Percentiles rank a stretch among this genome's conserved stretches.
phyloP scores from a whole-genome alignment of 2,329 filamentous ascomycete species.

The Alternaria viburni region DNA sequence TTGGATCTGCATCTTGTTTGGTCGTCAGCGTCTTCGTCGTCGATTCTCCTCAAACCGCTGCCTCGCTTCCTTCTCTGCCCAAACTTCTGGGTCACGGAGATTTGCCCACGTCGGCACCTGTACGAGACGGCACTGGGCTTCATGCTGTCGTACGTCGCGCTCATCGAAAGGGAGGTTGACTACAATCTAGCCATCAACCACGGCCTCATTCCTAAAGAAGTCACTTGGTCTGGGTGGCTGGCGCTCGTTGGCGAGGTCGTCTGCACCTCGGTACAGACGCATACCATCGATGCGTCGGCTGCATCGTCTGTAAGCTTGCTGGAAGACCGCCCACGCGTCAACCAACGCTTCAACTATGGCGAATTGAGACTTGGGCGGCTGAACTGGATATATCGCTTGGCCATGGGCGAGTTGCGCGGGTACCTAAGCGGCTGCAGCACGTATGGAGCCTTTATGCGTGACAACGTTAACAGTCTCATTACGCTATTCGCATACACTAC shows the following conservation, averaged over 20 bases:
- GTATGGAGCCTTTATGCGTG: slow-evolving; percentile 30
- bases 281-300: slow-evolving; percentile 1
- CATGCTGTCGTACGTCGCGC: slow-evolving; percentile 24
- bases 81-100: slow-evolving; percentile 23
- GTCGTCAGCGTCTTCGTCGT: slow-evolving; percentile 12
- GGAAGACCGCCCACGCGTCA: slow-evolving; percentile 14
- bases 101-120: slow-evolving; percentile 21
- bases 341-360: slow-evolving; percentile 34
- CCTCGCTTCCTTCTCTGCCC: slow-evolving; percentile 25
- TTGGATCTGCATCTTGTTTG: slow-evolving; percentile 31
- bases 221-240: slow-evolving; percentile 28
- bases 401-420: slow-evolving; percentile 17
- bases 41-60: slow-evolving; percentile 30
- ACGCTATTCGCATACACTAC: slow-evolving; percentile 33
- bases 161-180: slow-evolving; percentile 30
- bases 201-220: slow-evolving; percentile 24
- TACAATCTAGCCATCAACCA: slow-evolving; percentile 19
- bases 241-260: slow-evolving; percentile 17
- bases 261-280: background rate
- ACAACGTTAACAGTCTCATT: slow-evolving; percentile 32
- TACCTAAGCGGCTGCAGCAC: slow-evolving; percentile 30
- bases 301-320: slow-evolving; percentile 2
- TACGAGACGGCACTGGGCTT: slow-evolving; percentile 29
- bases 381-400: slow-evolving; percentile 32
- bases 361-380: slow-evolving; percentile 33